These are phyloP conservation scores for Davidsoniella eucalypti DNA, from an alignment of 2,329 filamentous ascomycete genomes.

Conservation along the genomic window DNA sequence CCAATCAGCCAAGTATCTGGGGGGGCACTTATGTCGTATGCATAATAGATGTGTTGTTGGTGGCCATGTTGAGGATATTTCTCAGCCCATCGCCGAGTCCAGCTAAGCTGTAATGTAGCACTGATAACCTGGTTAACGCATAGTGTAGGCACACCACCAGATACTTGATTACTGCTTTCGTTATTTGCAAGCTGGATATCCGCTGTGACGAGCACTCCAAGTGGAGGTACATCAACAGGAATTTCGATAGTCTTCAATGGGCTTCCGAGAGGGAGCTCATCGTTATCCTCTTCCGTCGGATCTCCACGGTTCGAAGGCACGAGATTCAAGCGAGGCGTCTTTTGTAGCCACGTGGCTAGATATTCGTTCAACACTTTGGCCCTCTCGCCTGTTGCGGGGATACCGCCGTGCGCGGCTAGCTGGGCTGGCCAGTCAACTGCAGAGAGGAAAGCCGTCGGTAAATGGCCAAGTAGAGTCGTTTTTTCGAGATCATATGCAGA, in stretches of 20 bases:
- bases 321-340: slow-evolving; percentile 13
- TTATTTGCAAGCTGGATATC: slow-evolving; percentile 35
- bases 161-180: background rate
- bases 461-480: slow-evolving; percentile 30
- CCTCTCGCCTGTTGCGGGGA: background rate
- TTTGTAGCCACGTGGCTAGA: slow-evolving; percentile 23
- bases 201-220: slow-evolving; percentile 69
- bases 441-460: slow-evolving; percentile 17
- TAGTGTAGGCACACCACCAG: slow-evolving; percentile 29
- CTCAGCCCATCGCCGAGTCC: slow-evolving; percentile 47
- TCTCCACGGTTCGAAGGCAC: background rate
- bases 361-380: slow-evolving; percentile 18
- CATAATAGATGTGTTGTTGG: slow-evolving; percentile 36
- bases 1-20: slow-evolving; percentile 72
- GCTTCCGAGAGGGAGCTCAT: slow-evolving; percentile 20
- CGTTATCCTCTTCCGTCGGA: too few relatives aligned
- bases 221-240: slow-evolving; percentile 72
- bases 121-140: slow-evolving; percentile 48
- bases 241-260: slow-evolving; percentile 49
- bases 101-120: slow-evolving; percentile 43
- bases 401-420: slow-evolving; percentile 1
- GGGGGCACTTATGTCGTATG: slow-evolving; percentile 63
- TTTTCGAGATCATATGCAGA: slow-evolving; percentile 37
- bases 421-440: slow-evolving; percentile 11
- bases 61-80: slow-evolving; percentile 18